These are phyloP conservation scores for Solanum lignicaule DNA, from an alignment of 257 asterid genomes.

Conservation along the genomic window DNA sequence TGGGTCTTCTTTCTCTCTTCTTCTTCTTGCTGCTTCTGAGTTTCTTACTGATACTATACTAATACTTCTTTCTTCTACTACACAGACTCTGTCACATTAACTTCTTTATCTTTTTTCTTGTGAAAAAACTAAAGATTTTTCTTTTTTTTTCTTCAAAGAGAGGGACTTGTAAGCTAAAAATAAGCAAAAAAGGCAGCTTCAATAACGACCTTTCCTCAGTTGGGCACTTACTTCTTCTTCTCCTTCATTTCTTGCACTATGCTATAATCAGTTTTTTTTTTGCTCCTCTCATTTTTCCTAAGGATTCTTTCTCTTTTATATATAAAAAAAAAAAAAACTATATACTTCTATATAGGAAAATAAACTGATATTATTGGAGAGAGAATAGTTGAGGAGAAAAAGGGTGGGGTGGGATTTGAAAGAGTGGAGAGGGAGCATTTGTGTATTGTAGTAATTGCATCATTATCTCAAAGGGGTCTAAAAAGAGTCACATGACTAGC, in stretches of 20 bases:
- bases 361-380: conserved; percentile 1
- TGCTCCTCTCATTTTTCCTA: neutral
- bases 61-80: neutral
- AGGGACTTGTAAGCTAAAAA: neutral
- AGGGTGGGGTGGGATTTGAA: neutral
- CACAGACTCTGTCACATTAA: neutral
- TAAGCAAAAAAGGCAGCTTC: neutral
- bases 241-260: neutral
- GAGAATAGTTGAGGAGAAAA: neutral
- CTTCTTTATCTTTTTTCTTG: neutral
- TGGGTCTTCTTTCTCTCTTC: neutral
- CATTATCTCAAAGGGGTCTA: neutral
- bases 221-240: neutral
- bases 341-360: neutral
- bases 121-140: neutral
- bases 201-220: conserved; percentile 1
- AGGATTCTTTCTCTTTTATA: neutral
- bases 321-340: neutral
- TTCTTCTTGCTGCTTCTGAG: neutral
- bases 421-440: neutral
- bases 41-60: neutral
- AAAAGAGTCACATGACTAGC: neutral
- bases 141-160: neutral
- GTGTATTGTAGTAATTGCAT: neutral
- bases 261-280: neutral